Percentiles rank a stretch among this genome's conserved stretches.
Evolutionary conservation across 176 grass and related monocot species (phyloP).

Genomic region (Cenchrus americanus): DNA sequence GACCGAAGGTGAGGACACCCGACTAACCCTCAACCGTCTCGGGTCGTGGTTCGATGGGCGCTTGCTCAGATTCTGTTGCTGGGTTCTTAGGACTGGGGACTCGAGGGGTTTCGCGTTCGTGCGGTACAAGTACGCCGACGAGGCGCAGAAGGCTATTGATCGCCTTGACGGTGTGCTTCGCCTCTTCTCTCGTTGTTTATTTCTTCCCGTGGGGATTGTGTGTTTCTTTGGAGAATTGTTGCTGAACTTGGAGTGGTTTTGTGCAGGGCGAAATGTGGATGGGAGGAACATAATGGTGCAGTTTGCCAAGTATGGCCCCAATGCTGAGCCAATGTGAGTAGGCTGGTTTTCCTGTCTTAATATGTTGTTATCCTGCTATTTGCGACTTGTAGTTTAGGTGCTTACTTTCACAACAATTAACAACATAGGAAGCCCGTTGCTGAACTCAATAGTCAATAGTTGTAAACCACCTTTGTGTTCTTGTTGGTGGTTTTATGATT

Average conservation of each 20-base stretch:
- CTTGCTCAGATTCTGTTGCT: background rate
- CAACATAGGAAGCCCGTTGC: background rate
- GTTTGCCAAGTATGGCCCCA: constrained; percentile 99
- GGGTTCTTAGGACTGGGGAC: constrained; percentile 64
- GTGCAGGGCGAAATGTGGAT: constrained; percentile 79
- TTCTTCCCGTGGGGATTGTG: background rate
- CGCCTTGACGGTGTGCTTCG: constrained; percentile 71
- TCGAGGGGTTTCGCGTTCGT: constrained; percentile 95
- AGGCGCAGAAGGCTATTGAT: constrained; percentile 93
- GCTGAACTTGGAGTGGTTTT: background rate
- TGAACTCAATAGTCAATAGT: constrained; percentile 14
- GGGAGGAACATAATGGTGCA: constrained; percentile 99
- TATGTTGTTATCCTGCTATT: background rate
- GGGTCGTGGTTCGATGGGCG: background rate
- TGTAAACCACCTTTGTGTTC: background rate
- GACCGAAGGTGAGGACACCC: constrained; percentile 71
- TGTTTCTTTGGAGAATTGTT: background rate
- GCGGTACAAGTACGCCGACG: constrained; percentile 92
- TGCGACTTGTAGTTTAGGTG: background rate
- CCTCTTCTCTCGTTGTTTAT: background rate
- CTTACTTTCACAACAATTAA: background rate
- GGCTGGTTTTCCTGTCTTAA: background rate
- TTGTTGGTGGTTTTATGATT: background rate
- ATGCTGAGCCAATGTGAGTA: constrained; percentile 96
- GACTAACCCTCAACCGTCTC: background rate